Evolutionary conservation across 257 asterid genomes (phyloP), one percentile per base, ranked within the genome.

Genomic region (Nicotiana sylvestris): DNA sequence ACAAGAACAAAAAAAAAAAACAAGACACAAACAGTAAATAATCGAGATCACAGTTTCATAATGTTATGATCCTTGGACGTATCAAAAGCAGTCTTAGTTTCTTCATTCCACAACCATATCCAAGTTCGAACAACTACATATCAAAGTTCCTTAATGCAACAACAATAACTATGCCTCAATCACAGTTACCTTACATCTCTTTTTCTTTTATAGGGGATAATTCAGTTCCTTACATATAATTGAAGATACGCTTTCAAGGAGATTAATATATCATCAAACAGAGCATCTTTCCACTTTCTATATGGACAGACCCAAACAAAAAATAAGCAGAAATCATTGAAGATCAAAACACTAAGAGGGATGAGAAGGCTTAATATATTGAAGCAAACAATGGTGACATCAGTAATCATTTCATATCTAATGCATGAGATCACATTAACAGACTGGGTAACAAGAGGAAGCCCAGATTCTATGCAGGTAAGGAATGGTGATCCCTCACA

Each of bases 11-110:
- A 43, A 43, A 43, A 43, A 43, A n/a, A 69, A 58, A 82, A 39
- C 66, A 81, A 25, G 84, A 76, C 17, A 64, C 30, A 53, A 78
- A 56, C 32, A 79, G 32, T 61, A 79, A 80, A 53, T 49, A 56
- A 29, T 46, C 15, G 7, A 68, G 43, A 74, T 21, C 8, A 74
- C 10, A 74, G 62, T 15, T 74, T 27, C 39, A 74, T 13, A 13
- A 74, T 74, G 29, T 27, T 25, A 49, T 37, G 51, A 49, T 27
- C 46, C 21, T 21, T 43, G 49, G 37, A 27, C 9, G 27, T 49
- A 74, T 74, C 15, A 74, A 13, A 13, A 49, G 62, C 25, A 49
- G 62, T 46, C 27, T 74, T 27, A 49, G 80, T 53, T 74, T 49
- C 39, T 15, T 49, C 9, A 9, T 49, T 49, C 16, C 25, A 49